phyloP scores from a whole-genome alignment of 1,284 basidiomycete species.

The Cryptococcus sp. region DNA sequence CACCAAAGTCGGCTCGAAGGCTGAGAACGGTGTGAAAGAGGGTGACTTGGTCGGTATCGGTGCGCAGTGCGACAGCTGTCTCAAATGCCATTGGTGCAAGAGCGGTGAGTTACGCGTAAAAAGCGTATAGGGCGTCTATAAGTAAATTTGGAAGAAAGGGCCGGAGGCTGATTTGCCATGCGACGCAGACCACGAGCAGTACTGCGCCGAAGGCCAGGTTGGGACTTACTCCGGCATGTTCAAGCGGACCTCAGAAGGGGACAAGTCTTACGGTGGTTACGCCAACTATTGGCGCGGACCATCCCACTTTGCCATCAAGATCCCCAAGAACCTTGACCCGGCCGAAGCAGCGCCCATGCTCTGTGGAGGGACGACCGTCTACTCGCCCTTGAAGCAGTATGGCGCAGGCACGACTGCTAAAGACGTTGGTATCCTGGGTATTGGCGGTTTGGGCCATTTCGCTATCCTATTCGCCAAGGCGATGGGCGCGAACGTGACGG shows the following conservation, averaged over 20 bases:
- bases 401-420: constrained; percentile 56
- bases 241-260: constrained; percentile 24
- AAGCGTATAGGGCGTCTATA: constrained; percentile 7
- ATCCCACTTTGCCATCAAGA: constrained; percentile 37
- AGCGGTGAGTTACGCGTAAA: constrained; percentile 39
- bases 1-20: constrained; percentile 27
- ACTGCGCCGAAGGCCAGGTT: constrained; percentile 48
- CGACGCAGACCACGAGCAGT: constrained; percentile 46
- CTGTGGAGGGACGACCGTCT: constrained; percentile 55
- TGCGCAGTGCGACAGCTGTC: constrained; percentile 54
- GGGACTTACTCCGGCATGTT: constrained; percentile 45
- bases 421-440: constrained; percentile 57
- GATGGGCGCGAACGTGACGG: constrained; percentile 62
- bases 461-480: constrained; percentile 55
- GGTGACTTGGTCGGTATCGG: constrained; percentile 57
- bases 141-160: constrained; percentile 1
- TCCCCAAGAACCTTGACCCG: constrained; percentile 60
- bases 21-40: constrained; percentile 25
- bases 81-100: constrained; percentile 51
- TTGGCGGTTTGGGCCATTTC: constrained; percentile 54
- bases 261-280: constrained; percentile 55
- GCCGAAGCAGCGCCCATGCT: constrained; percentile 58
- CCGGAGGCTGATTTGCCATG: constrained; percentile 12
- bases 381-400: constrained; percentile 54
- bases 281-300: constrained; percentile 46